phyloP scores from a whole-genome alignment of 2,329 filamentous ascomycete species.

The Arthrinium phaeospermum region DNA sequence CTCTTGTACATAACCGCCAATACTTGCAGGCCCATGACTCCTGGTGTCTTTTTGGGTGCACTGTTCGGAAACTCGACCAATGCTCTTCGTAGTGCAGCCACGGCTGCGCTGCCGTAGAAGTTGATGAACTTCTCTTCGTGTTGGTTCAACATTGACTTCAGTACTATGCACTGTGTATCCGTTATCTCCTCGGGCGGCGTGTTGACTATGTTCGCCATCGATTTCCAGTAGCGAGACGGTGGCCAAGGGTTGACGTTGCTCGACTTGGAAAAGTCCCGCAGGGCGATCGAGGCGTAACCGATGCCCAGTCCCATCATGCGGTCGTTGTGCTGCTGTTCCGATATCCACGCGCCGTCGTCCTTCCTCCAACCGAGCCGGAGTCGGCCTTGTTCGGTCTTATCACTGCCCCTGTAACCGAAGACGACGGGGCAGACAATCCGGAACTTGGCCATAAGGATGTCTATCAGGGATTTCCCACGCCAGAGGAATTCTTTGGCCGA shows the following conservation, averaged over 20 bases:
- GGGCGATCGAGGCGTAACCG: conserved; percentile 81
- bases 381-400: conserved; percentile 73
- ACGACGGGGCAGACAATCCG: conserved; percentile 81
- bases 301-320: conserved; percentile 84
- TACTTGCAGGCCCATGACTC: conserved; percentile 58
- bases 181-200: conserved; percentile 70
- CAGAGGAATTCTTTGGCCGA: conserved; percentile 70
- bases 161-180: conserved; percentile 74
- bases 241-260: conserved; percentile 76
- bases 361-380: conserved; percentile 75
- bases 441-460: conserved; percentile 88
- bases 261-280: conserved; percentile 80
- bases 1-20: conserved; percentile 58
- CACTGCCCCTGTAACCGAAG: conserved; percentile 80
- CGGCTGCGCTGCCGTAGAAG: conserved; percentile 79
- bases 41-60: conserved; percentile 53
- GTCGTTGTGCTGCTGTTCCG: conserved; percentile 77
- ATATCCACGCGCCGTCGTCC: conserved; percentile 63
- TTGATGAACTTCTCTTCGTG: conserved; percentile 77
- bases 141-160: conserved; percentile 74
- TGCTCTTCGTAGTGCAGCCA: conserved; percentile 73
- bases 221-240: conserved; percentile 81
- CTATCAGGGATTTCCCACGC: conserved; percentile 72
- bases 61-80: conserved; percentile 74
- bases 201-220: conserved; percentile 77